A percentile compares a stretch with the other conserved stretches of the same genome.
Evolutionary conservation across 225 moss, liverwort and hornwort species (phyloP).

Genomic region (Climacium dendroides): DNA sequence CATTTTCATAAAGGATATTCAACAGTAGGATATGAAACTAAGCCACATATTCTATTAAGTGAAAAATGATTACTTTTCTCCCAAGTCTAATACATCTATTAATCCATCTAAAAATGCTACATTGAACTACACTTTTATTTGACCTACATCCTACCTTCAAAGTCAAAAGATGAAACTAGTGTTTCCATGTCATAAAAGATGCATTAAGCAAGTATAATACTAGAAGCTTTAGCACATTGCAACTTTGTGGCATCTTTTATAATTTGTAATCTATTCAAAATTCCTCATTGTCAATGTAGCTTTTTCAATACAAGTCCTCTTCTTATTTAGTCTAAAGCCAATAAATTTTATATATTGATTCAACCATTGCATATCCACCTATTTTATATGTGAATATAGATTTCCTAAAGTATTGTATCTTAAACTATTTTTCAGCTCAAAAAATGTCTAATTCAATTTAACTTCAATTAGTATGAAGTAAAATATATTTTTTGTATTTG

Average conservation of each 20-base stretch:
- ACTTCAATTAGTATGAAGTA: not conserved
- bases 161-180: not conserved
- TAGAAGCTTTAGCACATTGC: too few species aligned
- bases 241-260: not conserved
- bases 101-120: not conserved
- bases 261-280: not conserved
- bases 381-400: not conserved
- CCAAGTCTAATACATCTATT: too few species aligned
- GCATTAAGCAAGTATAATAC: not conserved
- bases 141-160: not conserved
- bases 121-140: not conserved
- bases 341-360: not conserved
- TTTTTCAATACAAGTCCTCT: not conserved
- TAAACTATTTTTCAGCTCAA: not conserved
- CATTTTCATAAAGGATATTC: not conserved
- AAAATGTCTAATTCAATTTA: too few species aligned
- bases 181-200: not conserved
- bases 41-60: not conserved
- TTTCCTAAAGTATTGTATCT: not conserved
- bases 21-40: not conserved
- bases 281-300: not conserved
- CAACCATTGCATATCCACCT: not conserved
- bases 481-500: too few species aligned
- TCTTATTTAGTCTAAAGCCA: not conserved
- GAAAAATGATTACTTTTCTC: not conserved